phyloP scores from a whole-genome alignment of 495 filamentous ascomycete species.

The Cryomyces antarcticus region DNA sequence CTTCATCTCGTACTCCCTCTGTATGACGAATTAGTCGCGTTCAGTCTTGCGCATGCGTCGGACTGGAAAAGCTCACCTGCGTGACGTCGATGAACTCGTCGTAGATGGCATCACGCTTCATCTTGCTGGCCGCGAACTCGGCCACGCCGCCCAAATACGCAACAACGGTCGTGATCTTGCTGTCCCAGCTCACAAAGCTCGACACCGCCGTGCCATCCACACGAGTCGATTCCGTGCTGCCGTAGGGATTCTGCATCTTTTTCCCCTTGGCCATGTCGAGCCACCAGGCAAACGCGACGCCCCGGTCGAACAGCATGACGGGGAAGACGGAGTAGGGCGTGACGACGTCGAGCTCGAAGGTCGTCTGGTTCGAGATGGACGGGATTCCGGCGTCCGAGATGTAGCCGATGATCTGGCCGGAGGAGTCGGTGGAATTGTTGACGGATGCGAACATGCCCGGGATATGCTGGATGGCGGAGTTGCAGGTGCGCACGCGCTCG shows the following conservation, averaged over 20 bases:
- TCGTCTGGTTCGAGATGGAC: constrained; percentile 15
- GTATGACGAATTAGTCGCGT: background rate
- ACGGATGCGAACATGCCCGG: constrained; percentile 21
- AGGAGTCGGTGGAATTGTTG: constrained; percentile 16
- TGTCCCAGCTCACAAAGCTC: constrained; percentile 19
- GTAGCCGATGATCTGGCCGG: constrained; percentile 12
- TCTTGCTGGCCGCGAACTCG: constrained; percentile 14
- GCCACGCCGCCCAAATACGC: constrained; percentile 16
- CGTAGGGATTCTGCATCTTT: constrained; percentile 20
- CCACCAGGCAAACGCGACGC: constrained; percentile 21
- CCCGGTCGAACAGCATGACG: constrained; percentile 12
- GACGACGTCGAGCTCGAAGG: constrained; percentile 17
- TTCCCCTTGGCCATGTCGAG: constrained; percentile 20
- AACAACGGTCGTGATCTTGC: constrained; percentile 19
- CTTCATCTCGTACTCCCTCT: constrained; percentile 13
- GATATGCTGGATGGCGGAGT: constrained; percentile 13
- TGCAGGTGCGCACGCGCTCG: constrained; percentile 20
- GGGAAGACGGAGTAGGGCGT: constrained; percentile 19
- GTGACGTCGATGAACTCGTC: constrained; percentile 4
- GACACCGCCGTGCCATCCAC: constrained; percentile 16
- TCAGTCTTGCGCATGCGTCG: no score
- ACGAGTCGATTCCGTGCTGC: constrained; percentile 19
- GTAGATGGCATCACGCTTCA: constrained; percentile 18
- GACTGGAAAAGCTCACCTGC: background rate
- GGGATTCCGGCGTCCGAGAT: constrained; percentile 19